These are phyloP conservation scores for Suillus spraguei DNA, from an alignment of 768 basidiomycete species.

Conservation along the genomic window DNA sequence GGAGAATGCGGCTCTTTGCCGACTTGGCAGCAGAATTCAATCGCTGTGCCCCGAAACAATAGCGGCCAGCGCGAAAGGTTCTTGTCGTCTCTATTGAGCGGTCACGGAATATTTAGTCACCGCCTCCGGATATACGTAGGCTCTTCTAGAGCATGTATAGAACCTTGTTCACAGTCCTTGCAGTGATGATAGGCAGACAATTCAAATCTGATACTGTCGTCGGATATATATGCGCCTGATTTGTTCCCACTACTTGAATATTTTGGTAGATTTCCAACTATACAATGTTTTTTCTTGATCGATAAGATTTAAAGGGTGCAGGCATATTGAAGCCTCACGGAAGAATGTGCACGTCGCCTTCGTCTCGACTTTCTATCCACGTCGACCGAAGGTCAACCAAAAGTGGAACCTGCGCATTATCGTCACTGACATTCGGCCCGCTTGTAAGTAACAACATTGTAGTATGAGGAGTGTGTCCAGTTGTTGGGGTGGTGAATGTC, in stretches of 20 bases:
- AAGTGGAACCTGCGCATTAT: constrained; percentile 48
- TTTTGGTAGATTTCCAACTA: constrained; percentile 24
- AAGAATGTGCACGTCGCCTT: constrained; percentile 63
- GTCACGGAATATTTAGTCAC: constrained; percentile 60
- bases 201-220: constrained; percentile 1
- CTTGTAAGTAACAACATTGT: constrained; percentile 26
- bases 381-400: constrained; percentile 55
- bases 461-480: not conserved
- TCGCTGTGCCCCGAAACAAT: constrained; percentile 61
- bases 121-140: constrained; percentile 31
- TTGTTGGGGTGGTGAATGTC: constrained; percentile 25
- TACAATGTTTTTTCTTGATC: not conserved
- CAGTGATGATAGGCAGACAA: constrained; percentile 35
- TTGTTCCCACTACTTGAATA: constrained; percentile 34
- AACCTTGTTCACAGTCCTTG: constrained; percentile 43
- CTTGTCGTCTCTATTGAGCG: constrained; percentile 51
- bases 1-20: constrained; percentile 13
- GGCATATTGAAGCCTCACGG: constrained; percentile 42
- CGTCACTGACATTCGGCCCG: constrained; percentile 42
- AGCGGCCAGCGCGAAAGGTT: constrained; percentile 48
- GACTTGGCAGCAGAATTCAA: constrained; percentile 30
- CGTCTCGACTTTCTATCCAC: constrained; percentile 16
- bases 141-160: constrained; percentile 52
- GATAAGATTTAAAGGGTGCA: not conserved
- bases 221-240: constrained; percentile 32